These are phyloP conservation scores for Paramecium sexaurelia DNA, from an alignment of 73 alveolate species.

Conservation along the genomic window DNA sequence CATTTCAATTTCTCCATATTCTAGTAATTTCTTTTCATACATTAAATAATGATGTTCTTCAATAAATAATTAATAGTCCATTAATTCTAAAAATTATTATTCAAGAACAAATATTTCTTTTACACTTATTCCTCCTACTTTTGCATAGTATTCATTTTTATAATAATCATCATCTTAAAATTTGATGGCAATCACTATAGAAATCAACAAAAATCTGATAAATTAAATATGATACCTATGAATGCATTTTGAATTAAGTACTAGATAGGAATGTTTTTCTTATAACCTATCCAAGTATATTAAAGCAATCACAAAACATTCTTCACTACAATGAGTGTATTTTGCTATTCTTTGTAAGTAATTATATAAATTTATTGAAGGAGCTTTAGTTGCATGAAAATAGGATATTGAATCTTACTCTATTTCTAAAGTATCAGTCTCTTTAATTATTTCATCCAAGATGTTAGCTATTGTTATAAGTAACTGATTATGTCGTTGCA, in stretches of 20 bases:
- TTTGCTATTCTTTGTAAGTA: constrained; percentile 74
- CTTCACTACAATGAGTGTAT: constrained; percentile 76
- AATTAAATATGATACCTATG: constrained; percentile 72
- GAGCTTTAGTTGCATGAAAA: constrained; percentile 70
- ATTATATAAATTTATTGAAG: constrained; percentile 71
- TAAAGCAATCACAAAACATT: constrained; percentile 70
- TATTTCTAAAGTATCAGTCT: constrained; percentile 19
- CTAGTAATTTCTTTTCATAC: constrained; percentile 60
- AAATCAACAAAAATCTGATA: constrained; percentile 77
- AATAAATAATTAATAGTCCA: constrained; percentile 76
- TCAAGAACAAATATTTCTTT: constrained; percentile 78
- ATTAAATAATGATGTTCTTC: constrained; percentile 69
- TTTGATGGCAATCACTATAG: constrained; percentile 80
- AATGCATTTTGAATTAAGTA: constrained; percentile 66
- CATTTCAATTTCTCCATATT: constrained; percentile 26
- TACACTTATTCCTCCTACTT: constrained; percentile 81
- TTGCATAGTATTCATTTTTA: constrained; percentile 78
- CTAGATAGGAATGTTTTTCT: constrained; percentile 64
- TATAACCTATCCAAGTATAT: constrained; percentile 78
- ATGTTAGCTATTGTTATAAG: constrained; percentile 21
- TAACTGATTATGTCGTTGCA: constrained; percentile 65
- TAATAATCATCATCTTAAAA: constrained; percentile 78
- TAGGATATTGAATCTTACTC: neutral
- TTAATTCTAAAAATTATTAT: constrained; percentile 71
- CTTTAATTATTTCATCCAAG: constrained; percentile 28